These are phyloP conservation scores for Volutella citrinella DNA, from an alignment of 2,329 filamentous ascomycete species.

Conservation along the genomic window DNA sequence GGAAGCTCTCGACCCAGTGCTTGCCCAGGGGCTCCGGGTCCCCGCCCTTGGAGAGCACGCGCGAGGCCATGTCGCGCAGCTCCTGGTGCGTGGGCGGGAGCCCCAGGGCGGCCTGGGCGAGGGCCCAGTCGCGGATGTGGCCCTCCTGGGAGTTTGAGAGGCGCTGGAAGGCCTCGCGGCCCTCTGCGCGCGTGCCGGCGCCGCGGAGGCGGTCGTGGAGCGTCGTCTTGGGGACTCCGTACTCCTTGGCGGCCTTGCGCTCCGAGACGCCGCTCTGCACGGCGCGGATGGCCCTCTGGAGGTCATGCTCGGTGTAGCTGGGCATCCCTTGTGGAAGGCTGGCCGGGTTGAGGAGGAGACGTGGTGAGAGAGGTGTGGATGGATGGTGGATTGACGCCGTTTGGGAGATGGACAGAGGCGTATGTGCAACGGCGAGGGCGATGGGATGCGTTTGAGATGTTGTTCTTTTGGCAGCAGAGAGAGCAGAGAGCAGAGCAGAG, in stretches of 20 bases:
- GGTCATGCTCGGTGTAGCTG: conserved; percentile 1
- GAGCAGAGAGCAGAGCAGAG: no score
- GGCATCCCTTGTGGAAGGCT: no score
- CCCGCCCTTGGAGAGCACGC: not conserved
- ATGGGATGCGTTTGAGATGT: no score
- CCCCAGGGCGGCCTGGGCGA: not conserved
- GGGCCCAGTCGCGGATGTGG: not conserved
- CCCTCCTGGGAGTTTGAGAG: not conserved
- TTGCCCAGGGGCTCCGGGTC: not conserved
- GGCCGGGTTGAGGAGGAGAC: no score
- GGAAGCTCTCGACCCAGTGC: conserved; percentile 1
- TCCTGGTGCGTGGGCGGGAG: not conserved
- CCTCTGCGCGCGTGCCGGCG: not conserved
- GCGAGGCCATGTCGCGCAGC: not conserved
- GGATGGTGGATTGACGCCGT: no score
- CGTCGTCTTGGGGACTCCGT: not conserved
- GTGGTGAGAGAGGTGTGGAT: no score
- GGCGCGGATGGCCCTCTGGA: not conserved
- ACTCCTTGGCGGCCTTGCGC: not conserved
- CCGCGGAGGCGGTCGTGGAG: not conserved
- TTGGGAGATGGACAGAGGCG: no score
- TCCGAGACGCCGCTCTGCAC: conserved; percentile 1
- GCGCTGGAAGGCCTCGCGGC: not conserved
- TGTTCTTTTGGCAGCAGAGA: no score
- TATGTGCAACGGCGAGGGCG: no score